A percentile compares a stretch with the other conserved stretches of the same genome.
These are phyloP conservation scores for Fusarium zealandicum DNA, from an alignment of 2,329 filamentous ascomycete species.

Conservation along the genomic window DNA sequence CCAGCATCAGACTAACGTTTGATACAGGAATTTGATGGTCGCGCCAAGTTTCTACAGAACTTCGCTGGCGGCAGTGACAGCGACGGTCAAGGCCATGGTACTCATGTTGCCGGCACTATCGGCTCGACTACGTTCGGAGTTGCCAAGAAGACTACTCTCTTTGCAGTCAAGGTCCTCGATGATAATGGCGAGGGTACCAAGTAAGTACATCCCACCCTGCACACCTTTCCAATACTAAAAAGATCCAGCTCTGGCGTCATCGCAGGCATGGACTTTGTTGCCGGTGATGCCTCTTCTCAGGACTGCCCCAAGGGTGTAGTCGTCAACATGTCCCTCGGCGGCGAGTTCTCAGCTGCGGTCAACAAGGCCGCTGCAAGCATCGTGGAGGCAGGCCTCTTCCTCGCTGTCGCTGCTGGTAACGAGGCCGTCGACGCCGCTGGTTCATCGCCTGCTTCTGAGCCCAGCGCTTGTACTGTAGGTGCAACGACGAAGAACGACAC, in stretches of 20 bases:
- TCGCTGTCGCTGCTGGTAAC: constrained; percentile 66
- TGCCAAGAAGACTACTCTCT: constrained; percentile 53
- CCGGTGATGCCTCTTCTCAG: constrained; percentile 46
- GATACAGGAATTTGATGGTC: constrained; percentile 45
- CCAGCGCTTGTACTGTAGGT: constrained; percentile 61
- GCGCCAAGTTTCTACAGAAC: constrained; percentile 44
- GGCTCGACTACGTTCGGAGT: constrained; percentile 48
- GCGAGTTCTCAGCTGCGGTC: constrained; percentile 52
- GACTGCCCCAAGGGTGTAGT: constrained; percentile 56
- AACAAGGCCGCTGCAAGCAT: constrained; percentile 59
- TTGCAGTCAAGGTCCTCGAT: constrained; percentile 57
- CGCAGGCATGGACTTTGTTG: constrained; percentile 55
- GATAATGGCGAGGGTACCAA: constrained; percentile 42
- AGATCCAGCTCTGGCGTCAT: constrained; percentile 50
- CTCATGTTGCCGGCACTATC: constrained; percentile 48
- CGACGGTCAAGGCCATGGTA: constrained; percentile 53
- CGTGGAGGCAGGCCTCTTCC: constrained; percentile 56
- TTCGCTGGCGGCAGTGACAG: constrained; percentile 35
- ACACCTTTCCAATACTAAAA: neutral
- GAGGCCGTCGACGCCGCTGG: constrained; percentile 51
- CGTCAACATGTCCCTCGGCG: constrained; percentile 65
- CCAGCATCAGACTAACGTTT: neutral
- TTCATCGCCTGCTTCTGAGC: constrained; percentile 57
- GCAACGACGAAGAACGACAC: constrained; percentile 52
- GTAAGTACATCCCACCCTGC: constrained; percentile 10